phyloP scores from a whole-genome alignment of 2,329 filamentous ascomycete species.

The Alternaria conjuncta region DNA sequence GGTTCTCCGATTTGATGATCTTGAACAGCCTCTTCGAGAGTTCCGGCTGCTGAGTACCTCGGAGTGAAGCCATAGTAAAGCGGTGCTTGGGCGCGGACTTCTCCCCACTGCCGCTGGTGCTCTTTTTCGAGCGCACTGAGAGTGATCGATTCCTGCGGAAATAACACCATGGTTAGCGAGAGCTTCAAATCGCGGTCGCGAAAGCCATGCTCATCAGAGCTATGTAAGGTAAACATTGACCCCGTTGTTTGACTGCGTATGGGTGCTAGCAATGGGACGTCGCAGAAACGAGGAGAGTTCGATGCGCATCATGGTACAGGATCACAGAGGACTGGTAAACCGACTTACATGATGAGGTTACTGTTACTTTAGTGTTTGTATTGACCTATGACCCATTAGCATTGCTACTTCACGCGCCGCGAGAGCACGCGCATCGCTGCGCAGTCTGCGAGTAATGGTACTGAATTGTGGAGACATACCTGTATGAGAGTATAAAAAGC shows the following conservation, averaged over 20 bases:
- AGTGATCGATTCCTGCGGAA: slow-evolving; percentile 71
- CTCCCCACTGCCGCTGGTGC: slow-evolving; percentile 46
- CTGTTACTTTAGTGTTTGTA: slow-evolving; percentile 19
- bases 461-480: slow-evolving; percentile 8
- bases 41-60: slow-evolving; percentile 84
- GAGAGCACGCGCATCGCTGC: slow-evolving; percentile 17
- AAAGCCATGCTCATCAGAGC: too few species aligned
- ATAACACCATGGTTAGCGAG: slow-evolving; percentile 40
- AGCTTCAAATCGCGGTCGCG: not conserved
- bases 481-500: slow-evolving; percentile 6
- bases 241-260: too few species aligned
- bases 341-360: slow-evolving; percentile 42
- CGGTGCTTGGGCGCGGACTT: slow-evolving; percentile 64
- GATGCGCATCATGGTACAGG: not conserved
- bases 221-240: too few species aligned
- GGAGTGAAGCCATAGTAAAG: slow-evolving; percentile 86
- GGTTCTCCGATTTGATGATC: slow-evolving; percentile 94
- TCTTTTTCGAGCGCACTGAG: slow-evolving; percentile 73
- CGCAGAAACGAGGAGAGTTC: too few species aligned
- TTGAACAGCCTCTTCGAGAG: slow-evolving; percentile 87
- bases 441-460: not conserved
- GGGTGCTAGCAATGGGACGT: too few species aligned
- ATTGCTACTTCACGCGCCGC: slow-evolving; percentile 8
- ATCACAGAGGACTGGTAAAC: slow-evolving; percentile 24
- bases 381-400: slow-evolving; percentile 29